Conservation (phyloP, 1,284 basidiomycete genomes). For the Ceratobasidium sp. region DNA sequence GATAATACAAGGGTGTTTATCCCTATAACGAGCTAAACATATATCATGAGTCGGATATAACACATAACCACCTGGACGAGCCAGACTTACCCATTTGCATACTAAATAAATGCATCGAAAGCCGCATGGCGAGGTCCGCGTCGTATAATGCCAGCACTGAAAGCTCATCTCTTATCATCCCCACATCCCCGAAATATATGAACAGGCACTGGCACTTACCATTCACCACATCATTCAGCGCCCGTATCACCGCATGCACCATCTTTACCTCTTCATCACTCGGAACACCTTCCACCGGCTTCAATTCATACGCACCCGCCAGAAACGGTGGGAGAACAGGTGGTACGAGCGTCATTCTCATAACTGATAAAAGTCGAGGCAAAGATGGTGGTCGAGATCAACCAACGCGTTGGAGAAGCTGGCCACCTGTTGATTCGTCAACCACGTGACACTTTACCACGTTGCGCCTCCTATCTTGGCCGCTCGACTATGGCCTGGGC, state of each 20-base stretch:
- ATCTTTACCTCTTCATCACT: slow-evolving; percentile 22
- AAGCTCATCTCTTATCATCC: background rate
- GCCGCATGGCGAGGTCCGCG: slow-evolving; percentile 6
- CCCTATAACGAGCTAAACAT: background rate
- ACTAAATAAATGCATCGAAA: background rate
- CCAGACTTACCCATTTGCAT: slow-evolving; percentile 36
- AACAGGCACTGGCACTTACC: background rate
- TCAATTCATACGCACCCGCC: slow-evolving; percentile 1
- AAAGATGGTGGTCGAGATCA: background rate
- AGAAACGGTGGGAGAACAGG: slow-evolving; percentile 23
- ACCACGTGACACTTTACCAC: background rate
- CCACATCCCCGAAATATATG: background rate
- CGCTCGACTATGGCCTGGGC: background rate
- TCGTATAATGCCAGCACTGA: background rate
- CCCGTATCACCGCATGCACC: slow-evolving; percentile 18
- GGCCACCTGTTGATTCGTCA: background rate
- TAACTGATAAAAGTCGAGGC: background rate
- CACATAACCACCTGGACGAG: too few relatives aligned
- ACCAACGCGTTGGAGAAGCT: background rate
- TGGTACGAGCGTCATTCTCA: background rate
- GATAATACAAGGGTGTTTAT: background rate
- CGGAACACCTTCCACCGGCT: background rate
- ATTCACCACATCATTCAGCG: background rate
- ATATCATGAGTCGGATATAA: background rate
- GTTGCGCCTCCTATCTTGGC: background rate